Evolutionary conservation across 2,329 filamentous ascomycete species (phyloP).

Genomic region (Colletotrichum tabaci): DNA sequence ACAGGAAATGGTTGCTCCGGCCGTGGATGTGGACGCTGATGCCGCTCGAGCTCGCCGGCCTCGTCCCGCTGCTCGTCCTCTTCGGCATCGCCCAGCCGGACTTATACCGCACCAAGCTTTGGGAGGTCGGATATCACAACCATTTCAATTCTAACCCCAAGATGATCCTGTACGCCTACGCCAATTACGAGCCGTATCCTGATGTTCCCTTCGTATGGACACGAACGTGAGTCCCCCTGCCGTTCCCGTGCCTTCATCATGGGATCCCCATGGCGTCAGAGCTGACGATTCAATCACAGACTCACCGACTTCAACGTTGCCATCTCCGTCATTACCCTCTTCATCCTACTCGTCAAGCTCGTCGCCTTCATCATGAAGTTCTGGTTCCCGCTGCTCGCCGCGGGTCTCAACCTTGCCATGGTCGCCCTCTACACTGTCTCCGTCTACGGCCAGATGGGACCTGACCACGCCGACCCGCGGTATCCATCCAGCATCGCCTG

Average conservation of each 20-base stretch:
- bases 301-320: conserved; percentile 83
- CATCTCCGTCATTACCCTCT: conserved; percentile 82
- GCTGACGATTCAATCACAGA: conserved; percentile 58
- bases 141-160: conserved; percentile 82
- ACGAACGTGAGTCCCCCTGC: conserved; percentile 69
- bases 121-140: conserved; percentile 79
- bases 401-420: conserved; percentile 71
- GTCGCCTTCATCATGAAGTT: conserved; percentile 79
- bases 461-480: conserved; percentile 77
- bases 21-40: conserved; percentile 75
- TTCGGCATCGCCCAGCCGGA: conserved; percentile 81
- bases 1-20: conserved; percentile 71
- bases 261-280: background rate
- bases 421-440: conserved; percentile 75
- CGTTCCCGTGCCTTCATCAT: background rate
- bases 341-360: conserved; percentile 80
- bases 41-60: conserved; percentile 75
- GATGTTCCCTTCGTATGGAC: conserved; percentile 81
- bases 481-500: conserved; percentile 76
- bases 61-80: conserved; percentile 77
- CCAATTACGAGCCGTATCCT: conserved; percentile 76
- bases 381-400: conserved; percentile 77
- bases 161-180: conserved; percentile 79
- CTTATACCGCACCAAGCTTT: conserved; percentile 79
- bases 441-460: conserved; percentile 79